Evolutionary conservation across 805 yeast genomes (phyloP).

Genomic region (Candida sphagnicola): DNA sequence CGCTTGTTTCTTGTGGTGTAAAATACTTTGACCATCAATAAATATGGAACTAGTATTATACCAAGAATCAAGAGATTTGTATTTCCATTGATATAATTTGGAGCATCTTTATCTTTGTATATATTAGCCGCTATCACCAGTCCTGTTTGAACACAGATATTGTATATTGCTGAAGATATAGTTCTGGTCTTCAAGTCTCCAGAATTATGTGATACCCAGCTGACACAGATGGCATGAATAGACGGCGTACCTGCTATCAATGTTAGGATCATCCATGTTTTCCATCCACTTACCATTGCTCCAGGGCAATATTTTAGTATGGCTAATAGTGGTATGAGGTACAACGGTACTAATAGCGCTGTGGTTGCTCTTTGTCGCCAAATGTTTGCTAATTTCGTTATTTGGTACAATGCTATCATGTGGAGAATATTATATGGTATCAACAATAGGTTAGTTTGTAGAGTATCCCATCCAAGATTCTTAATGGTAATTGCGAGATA

Average conservation of each 20-base stretch:
- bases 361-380: conserved; percentile 21
- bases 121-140: conserved; percentile 21
- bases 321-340: conserved; percentile 28
- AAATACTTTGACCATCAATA: conserved; percentile 16
- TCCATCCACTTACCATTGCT: conserved; percentile 25
- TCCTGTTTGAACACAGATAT: conserved; percentile 24
- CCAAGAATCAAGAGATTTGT: conserved; percentile 17
- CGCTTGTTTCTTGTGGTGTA: conserved; percentile 19
- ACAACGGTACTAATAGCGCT: conserved; percentile 21
- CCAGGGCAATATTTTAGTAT: conserved; percentile 21
- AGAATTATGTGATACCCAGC: conserved; percentile 26
- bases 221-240: conserved; percentile 24
- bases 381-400: conserved; percentile 20
- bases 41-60: conserved; percentile 17
- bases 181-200: conserved; percentile 22
- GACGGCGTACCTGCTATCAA: conserved; percentile 15
- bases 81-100: conserved; percentile 25
- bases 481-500: conserved; percentile 50
- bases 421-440: conserved; percentile 42
- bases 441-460: conserved; percentile 46
- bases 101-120: conserved; percentile 24
- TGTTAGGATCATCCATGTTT: conserved; percentile 34
- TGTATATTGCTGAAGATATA: conserved; percentile 25
- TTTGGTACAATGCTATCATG: conserved; percentile 15
- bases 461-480: conserved; percentile 25